These are phyloP conservation scores for Somion occarium DNA, from an alignment of 1,284 basidiomycete species.

Conservation along the genomic window DNA sequence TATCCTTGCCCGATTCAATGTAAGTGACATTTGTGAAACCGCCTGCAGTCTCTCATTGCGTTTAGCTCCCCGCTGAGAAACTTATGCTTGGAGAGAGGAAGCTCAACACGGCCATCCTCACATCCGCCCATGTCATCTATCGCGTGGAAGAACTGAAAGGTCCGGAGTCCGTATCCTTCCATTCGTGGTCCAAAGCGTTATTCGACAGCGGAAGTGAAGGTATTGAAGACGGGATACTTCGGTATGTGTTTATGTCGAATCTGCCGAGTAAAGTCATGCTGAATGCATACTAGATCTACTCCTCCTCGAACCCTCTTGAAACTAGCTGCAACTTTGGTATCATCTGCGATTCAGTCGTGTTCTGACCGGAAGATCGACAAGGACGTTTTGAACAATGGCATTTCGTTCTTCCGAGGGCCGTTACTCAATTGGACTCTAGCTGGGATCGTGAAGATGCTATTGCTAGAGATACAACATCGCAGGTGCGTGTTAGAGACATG, in stretches of 20 bases:
- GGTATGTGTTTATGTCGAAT: too few species aligned
- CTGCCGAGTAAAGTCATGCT: too few species aligned
- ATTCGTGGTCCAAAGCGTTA: conserved; percentile 67
- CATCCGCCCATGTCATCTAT: conserved; percentile 41
- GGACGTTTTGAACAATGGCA: conserved; percentile 65
- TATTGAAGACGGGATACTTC: conserved; percentile 73
- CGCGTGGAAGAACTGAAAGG: conserved; percentile 36
- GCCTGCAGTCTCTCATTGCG: conserved; percentile 16
- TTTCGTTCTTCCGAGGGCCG: conserved; percentile 70
- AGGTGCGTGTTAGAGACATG: conserved; percentile 36
- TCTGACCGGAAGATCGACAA: conserved; percentile 52
- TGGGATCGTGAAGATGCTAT: conserved; percentile 60
- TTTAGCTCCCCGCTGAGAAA: conserved; percentile 16
- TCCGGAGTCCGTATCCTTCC: conserved; percentile 48
- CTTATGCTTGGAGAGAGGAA: conserved; percentile 35
- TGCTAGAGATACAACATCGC: conserved; percentile 53
- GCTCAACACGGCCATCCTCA: conserved; percentile 48
- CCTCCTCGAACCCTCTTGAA: conserved; percentile 61
- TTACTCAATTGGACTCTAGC: conserved; percentile 76
- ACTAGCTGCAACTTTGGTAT: conserved; percentile 62
- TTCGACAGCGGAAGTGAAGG: conserved; percentile 76
- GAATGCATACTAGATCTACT: conserved; percentile 49
- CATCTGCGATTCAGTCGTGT: conserved; percentile 50
- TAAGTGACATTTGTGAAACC: conserved; percentile 22
- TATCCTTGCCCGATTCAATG: conserved; percentile 58